Conservation (phyloP, 2,329 filamentous ascomycete species). For the Exserohilum rostratum region DNA sequence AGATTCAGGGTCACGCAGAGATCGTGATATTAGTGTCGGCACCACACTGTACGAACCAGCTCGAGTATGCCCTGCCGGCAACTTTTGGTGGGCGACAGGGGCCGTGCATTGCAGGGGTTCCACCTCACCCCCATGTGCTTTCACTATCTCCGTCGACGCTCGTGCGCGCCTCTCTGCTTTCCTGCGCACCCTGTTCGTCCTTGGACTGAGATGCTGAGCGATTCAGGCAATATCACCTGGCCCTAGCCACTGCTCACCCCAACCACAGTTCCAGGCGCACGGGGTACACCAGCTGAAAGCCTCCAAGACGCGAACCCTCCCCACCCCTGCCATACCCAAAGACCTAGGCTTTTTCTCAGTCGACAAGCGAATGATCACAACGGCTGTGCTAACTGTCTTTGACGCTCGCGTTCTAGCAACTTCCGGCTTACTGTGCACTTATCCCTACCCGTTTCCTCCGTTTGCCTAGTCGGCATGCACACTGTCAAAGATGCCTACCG, state of each 20-base stretch:
- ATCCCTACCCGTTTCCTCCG: conserved; percentile 40
- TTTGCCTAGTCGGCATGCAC: conserved; percentile 46
- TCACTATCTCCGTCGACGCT: conserved; percentile 8
- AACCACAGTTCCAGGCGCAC: conserved; percentile 27
- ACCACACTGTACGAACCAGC: conserved; percentile 23
- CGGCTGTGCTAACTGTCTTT: conserved; percentile 45
- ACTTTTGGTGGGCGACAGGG: conserved; percentile 21
- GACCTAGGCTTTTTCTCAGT: conserved; percentile 35
- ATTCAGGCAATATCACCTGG: conserved; percentile 28
- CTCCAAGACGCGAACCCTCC: conserved; percentile 37
- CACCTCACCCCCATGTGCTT: conserved; percentile 9
- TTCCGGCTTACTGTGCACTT: conserved; percentile 45
- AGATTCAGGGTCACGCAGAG: conserved; percentile 32
- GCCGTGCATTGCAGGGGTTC: conserved; percentile 19
- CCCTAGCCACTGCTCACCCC: conserved; percentile 22
- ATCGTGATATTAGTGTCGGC: conserved; percentile 21
- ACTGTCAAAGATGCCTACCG: conserved; percentile 35
- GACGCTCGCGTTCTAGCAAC: conserved; percentile 36
- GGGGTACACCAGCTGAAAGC: conserved; percentile 41
- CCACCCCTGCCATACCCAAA: conserved; percentile 37
- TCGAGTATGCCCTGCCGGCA: conserved; percentile 17
- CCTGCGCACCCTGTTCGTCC: conserved; percentile 11
- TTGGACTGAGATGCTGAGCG: conserved; percentile 20
- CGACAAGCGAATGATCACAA: conserved; percentile 39
- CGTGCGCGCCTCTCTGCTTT: conserved; percentile 11